Evolutionary conservation across 129 eudicot genomes (phyloP), one percentile per base, ranked within the genome.

Genomic region (Kitagawia praeruptora): DNA sequence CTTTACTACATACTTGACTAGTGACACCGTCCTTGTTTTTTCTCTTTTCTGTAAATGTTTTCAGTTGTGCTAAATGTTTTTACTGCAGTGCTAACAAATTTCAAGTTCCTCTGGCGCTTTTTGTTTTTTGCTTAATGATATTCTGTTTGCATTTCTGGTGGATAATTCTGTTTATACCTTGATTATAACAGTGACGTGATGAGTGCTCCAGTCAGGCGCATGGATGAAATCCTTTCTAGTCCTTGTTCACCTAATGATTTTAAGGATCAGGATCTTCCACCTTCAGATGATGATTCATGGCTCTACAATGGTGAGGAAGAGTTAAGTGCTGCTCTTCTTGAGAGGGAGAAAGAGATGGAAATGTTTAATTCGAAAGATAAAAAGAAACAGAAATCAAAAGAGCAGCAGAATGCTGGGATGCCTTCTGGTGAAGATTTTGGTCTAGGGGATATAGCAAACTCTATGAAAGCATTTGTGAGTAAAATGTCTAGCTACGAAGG

Each of bases 231-330:
- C 28, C 96, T 95, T 56, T 83, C 88, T 48, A 82, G 77, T 23
- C 88, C 93, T 12, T 48, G 83, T 83, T 84, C 91, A 1, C 77
- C 74, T 34, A 86, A 90, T 83, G 92, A 86, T 64, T 92, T 92
- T 51, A 87, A 84, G 81, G 88, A 79, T 78, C 85, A 79, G 85
- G 89, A 85, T 67, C 83, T 90, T 53, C 94, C 90, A 79, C 89
- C 92, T 74, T 95, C 94, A 49, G 97, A 95, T 85, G 97, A 90
- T 87, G 98, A 95, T 79, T 86, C 94, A 6, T 95, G 98, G 98
- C 96, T 95, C 54, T 95, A 95, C 80, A 83, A 85, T 78, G 97
- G 94, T 23, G 98, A 95, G 81, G 97, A 95, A 77, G 98, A 95
- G 83, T 75, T 95, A 81, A 89, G 86, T 86, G 89, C 91, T 86